phyloP scores from a whole-genome alignment of 2,329 filamentous ascomycete genomes.

The Dothistroma septosporum region DNA sequence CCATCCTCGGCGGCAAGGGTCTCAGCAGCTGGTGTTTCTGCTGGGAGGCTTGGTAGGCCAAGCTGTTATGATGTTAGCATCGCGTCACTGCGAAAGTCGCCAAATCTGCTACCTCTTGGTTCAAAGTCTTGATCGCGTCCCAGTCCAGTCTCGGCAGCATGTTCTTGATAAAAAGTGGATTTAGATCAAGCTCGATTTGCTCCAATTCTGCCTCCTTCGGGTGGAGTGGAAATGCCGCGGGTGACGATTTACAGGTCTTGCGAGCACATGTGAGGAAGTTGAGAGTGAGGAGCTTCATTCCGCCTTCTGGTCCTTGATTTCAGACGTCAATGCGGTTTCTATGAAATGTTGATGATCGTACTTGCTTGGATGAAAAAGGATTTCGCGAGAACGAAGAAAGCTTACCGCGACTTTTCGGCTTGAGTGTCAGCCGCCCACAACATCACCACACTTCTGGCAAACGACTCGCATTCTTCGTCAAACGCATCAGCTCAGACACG shows the following conservation, averaged over 20 bases:
- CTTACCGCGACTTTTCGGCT: not conserved
- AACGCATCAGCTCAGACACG: not conserved
- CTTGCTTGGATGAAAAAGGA: not conserved
- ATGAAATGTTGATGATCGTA: not conserved
- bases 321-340: not conserved
- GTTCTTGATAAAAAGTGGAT: slow-evolving; percentile 75
- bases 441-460: not conserved
- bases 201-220: slow-evolving; percentile 89
- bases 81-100: not conserved
- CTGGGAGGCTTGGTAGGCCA: slow-evolving; percentile 69
- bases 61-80: slow-evolving; percentile 50
- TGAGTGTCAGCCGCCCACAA: not conserved
- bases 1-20: slow-evolving; percentile 51
- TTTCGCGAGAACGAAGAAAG: not conserved
- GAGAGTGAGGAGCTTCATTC: slow-evolving; percentile 93
- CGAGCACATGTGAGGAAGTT: slow-evolving; percentile 97
- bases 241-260: slow-evolving; percentile 83
- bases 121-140: slow-evolving; percentile 70
- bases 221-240: slow-evolving; percentile 81
- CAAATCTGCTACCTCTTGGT: slow-evolving; percentile 60
- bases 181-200: slow-evolving; percentile 75
- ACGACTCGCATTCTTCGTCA: not conserved
- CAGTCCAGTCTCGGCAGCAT: slow-evolving; percentile 86
- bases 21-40: slow-evolving; percentile 32
- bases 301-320: slow-evolving; percentile 1